Evolutionary conservation across 1,139 yeast species (phyloP).

Genomic region (Yamadazyma friedrichii): DNA sequence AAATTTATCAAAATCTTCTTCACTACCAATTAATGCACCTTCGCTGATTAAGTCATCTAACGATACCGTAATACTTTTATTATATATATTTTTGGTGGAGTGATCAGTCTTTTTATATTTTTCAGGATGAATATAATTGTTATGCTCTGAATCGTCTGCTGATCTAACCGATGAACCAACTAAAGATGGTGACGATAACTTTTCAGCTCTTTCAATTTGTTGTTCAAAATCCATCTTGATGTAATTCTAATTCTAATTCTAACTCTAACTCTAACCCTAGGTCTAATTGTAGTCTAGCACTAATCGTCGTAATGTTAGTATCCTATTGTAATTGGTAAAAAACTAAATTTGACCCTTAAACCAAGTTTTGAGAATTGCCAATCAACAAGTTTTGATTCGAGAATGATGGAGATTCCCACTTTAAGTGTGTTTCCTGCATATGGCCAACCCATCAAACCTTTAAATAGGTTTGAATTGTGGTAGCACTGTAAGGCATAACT

Average conservation of each 20-base stretch:
- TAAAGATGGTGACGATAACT: constrained; percentile 51
- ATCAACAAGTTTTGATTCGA: not conserved
- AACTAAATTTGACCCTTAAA: too few species aligned
- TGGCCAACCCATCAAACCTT: too few species aligned
- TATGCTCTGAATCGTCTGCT: constrained; percentile 48
- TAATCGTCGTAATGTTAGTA: too few species aligned
- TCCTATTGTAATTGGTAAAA: too few species aligned
- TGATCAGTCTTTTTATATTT: constrained; percentile 25
- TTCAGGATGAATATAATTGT: constrained; percentile 50
- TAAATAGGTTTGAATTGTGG: too few species aligned
- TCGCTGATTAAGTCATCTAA: constrained; percentile 58
- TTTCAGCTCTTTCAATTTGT: constrained; percentile 53
- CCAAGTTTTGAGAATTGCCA: too few species aligned
- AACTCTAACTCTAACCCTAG: not conserved
- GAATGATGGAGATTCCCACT: constrained; percentile 1
- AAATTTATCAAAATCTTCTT: constrained; percentile 51
- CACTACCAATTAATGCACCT: constrained; percentile 61
- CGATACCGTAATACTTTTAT: constrained; percentile 38
- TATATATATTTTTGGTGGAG: constrained; percentile 10
- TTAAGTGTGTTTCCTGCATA: not conserved
- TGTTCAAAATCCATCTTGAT: constrained; percentile 51
- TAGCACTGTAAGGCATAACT: too few species aligned
- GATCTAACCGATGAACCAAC: constrained; percentile 56
- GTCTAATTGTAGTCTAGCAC: too few species aligned
- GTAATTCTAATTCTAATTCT: not conserved